These are phyloP conservation scores for Zasmidium cellare DNA, from an alignment of 2,329 filamentous ascomycete species.

Conservation along the genomic window DNA sequence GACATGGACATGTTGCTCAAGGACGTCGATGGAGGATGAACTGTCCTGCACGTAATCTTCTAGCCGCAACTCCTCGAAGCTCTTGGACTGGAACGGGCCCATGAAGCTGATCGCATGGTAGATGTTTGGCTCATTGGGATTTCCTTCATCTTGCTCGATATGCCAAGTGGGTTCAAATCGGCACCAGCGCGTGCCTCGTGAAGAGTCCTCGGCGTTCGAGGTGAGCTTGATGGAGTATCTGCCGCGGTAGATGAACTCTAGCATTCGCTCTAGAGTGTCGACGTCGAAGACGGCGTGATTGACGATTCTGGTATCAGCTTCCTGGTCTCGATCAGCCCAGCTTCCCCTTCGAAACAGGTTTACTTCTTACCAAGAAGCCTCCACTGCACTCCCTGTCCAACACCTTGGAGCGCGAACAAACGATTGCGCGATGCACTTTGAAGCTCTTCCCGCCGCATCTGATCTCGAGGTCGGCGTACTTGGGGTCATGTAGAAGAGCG, in stretches of 20 bases:
- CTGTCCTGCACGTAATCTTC: slow-evolving; percentile 78
- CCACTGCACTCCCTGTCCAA: slow-evolving; percentile 11
- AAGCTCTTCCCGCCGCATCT: slow-evolving; percentile 12
- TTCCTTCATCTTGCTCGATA: background rate
- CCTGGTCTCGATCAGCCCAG: background rate
- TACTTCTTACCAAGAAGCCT: slow-evolving; percentile 3
- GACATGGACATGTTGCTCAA: slow-evolving; percentile 10
- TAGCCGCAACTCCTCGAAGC: slow-evolving; percentile 66
- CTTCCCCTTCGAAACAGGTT: background rate
- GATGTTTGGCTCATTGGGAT: background rate
- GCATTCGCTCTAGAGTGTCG: slow-evolving; percentile 14
- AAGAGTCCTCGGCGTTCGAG: background rate
- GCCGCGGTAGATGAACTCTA: slow-evolving; percentile 19
- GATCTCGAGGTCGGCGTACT: slow-evolving; percentile 22
- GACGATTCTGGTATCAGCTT: slow-evolving; percentile 2
- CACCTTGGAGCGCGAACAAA: slow-evolving; percentile 15
- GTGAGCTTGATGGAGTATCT: slow-evolving; percentile 15
- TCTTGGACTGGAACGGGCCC: slow-evolving; percentile 83
- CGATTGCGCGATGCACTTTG: slow-evolving; percentile 14
- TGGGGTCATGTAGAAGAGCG: background rate
- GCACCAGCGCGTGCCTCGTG: background rate
- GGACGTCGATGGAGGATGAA: background rate
- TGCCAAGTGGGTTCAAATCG: background rate
- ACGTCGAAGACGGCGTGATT: slow-evolving; percentile 14
- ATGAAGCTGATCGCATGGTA: slow-evolving; percentile 81